Base-by-base conservation (phyloP, 73 alveolate species). In the Uronychia setigera region DNA sequence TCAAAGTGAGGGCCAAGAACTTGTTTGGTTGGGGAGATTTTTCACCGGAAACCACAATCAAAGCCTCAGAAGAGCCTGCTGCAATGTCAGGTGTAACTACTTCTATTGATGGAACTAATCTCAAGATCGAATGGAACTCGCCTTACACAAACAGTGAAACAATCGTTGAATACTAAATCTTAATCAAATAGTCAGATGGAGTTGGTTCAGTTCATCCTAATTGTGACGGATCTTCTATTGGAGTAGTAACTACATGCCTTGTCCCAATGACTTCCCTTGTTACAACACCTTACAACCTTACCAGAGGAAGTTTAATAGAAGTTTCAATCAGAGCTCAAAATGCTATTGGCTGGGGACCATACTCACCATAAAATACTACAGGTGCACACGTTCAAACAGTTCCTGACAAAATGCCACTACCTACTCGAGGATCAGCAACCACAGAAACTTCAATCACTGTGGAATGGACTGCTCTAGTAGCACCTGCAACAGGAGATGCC, bases 1-100 rank as follows among this genome's bases (percentile, higher is more conserved):
- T 88, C 58, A 74, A 29, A 32, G 88, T 88, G 27, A 60, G 94
- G 82, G 94, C 94, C 31, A 81, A 31, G 74, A 88, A 88, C 59
- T 35, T 88, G 60, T 88, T 77, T 81, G 94, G 90, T 0, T 74
- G 78, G 80, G 89, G 87, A 46, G 80, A 34, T 29, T 81, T 80
- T 60, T 87, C 81, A 28, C 67, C 67, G 19, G 86, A 77, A 1
- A n/a, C 80, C 0, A 86, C 31, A 0, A 81, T 87, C 58, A 75
- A 27, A 1, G 81, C 81, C n/a, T 76, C 81, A 5, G 81, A 76
- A 34, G 76, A 57, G 77, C 91, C 67, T 11, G 58, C 79, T 11
- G 78, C 78, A 34, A 58, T 59, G 77, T 30, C 32, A 28, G 34
- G 79, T 26, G 86, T 57, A 27, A 80, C 86, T 19, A 80, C 86